Base-by-base conservation (phyloP, 2,329 filamentous ascomycete genomes). In the Neoarthrinium moseri region DNA sequence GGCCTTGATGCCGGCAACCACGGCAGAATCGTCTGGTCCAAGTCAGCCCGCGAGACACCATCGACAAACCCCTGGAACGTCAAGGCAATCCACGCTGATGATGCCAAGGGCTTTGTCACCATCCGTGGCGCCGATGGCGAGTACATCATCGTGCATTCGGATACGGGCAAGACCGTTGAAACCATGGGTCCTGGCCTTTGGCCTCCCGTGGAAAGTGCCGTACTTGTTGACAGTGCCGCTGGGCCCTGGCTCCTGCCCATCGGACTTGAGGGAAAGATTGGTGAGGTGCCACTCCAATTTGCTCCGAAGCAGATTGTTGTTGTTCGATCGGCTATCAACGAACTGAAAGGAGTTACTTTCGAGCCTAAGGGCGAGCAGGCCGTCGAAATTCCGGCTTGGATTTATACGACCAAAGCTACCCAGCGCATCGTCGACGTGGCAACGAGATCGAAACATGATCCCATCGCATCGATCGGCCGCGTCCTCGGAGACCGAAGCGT, bases 401-500 rank as follows among this genome's bases (percentile, higher is more conserved):
- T 78, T 23, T 91, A 97, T 57, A 66, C 78, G 20, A 80, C 89
- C 7, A 74, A 81, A 1, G 59, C 73, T 2, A 83, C 81, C 10
- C 81, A 95, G 62, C 81, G 74, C 48, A 82, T 97, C 44, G 72
- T 85, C 6, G 72, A 78, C 35, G 75, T 94, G 30, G 84, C 84
- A 3, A 77, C 84, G 15, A 80, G 85, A 38, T 84, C 89, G 8
- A 62, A 78, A 3, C 86, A 92, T 53, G 91, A 99, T 56, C 90
- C 90, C 0, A 84, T 97, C 38, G 92, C 94, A 3, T 97, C 94
- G 1, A 96, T 99, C 56, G 94, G 94, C 8, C 90, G 89, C 48
- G 94, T 97, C 2, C 80, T 99, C 18, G 91, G 91, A 21, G 87
- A 99, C 60, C 83, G 94, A 34, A 85, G 84, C n/a, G 94, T 99